A percentile compares a stretch with the other conserved stretches of the same genome.
phyloP scores from a whole-genome alignment of 176 grass and related monocot species.

The Puccinellia tenuiflora region DNA sequence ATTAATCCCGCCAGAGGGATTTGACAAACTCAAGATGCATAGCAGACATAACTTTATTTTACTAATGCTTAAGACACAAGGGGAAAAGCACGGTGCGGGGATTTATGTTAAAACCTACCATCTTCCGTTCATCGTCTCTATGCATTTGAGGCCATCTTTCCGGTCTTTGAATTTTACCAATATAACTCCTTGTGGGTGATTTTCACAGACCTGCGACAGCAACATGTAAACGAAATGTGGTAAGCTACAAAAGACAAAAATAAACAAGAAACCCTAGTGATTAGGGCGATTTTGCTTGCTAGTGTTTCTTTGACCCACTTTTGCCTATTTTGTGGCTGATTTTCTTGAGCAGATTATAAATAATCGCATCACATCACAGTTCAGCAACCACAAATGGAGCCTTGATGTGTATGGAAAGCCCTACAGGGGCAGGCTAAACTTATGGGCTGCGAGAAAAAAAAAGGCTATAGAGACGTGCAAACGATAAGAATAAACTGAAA shows the following conservation, averaged over 20 bases:
- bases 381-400: neutral
- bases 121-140: slow-evolving; percentile 91
- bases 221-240: slow-evolving; percentile 10
- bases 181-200: slow-evolving; percentile 90
- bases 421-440: neutral
- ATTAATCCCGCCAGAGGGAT: neutral
- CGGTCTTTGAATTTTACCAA: slow-evolving; percentile 95
- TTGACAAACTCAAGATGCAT: neutral
- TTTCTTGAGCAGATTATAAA: neutral
- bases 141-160: slow-evolving; percentile 77
- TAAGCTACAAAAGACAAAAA: slow-evolving; percentile 4
- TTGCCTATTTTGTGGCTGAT: neutral
- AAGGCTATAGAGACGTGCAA: neutral
- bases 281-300: neutral
- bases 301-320: neutral
- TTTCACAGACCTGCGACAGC: slow-evolving; percentile 79
- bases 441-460: neutral
- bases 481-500: neutral
- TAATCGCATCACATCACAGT: neutral
- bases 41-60: neutral
- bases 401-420: neutral
- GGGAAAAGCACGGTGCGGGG: neutral
- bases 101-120: slow-evolving; percentile 46
- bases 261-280: neutral
- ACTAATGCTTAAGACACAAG: neutral